Percentiles rank a stretch among this genome's conserved stretches.
phyloP scores from a whole-genome alignment of 2,329 filamentous ascomycete genomes.

The Alternaria metachromatica region DNA sequence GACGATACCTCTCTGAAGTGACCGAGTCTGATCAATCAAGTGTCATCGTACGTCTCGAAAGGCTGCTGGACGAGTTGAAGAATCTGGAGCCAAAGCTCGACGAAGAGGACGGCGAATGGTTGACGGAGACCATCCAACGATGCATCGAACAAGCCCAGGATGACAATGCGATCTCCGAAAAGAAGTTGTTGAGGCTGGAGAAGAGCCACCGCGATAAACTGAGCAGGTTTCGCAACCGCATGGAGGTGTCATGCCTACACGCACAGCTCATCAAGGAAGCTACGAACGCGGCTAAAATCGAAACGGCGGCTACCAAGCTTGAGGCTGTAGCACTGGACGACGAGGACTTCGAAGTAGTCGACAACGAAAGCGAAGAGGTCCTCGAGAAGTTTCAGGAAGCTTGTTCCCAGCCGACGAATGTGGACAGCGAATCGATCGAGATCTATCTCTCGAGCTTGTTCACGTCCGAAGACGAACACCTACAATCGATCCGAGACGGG shows the following conservation, averaged over 20 bases:
- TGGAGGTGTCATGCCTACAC: slow-evolving; percentile 64
- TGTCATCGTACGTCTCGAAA: background rate
- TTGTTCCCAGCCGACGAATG: slow-evolving; percentile 20
- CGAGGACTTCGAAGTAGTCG: slow-evolving; percentile 57
- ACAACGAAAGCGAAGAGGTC: slow-evolving; percentile 62
- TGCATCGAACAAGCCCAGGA: slow-evolving; percentile 62
- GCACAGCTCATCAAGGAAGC: slow-evolving; percentile 56
- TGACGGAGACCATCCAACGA: slow-evolving; percentile 54
- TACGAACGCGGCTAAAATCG: slow-evolving; percentile 36
- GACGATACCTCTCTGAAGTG: slow-evolving; percentile 51
- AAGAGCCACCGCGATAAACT: slow-evolving; percentile 56
- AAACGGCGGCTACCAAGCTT: slow-evolving; percentile 14
- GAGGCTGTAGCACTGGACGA: slow-evolving; percentile 33
- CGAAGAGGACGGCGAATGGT: slow-evolving; percentile 29
- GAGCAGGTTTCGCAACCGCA: slow-evolving; percentile 59
- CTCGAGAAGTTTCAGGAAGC: slow-evolving; percentile 48
- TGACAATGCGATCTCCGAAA: slow-evolving; percentile 60
- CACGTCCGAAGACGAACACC: background rate
- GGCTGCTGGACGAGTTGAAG: slow-evolving; percentile 47
- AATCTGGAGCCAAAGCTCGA: slow-evolving; percentile 44
- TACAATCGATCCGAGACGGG: slow-evolving; percentile 17
- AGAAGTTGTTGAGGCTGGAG: slow-evolving; percentile 57
- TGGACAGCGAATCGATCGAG: slow-evolving; percentile 27
- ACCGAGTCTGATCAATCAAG: background rate
- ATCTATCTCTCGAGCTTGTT: slow-evolving; percentile 28